Evolutionary conservation across 768 basidiomycete species (phyloP), one percentile per base, ranked within the genome.

Genomic region (Hericium erinaceus): DNA sequence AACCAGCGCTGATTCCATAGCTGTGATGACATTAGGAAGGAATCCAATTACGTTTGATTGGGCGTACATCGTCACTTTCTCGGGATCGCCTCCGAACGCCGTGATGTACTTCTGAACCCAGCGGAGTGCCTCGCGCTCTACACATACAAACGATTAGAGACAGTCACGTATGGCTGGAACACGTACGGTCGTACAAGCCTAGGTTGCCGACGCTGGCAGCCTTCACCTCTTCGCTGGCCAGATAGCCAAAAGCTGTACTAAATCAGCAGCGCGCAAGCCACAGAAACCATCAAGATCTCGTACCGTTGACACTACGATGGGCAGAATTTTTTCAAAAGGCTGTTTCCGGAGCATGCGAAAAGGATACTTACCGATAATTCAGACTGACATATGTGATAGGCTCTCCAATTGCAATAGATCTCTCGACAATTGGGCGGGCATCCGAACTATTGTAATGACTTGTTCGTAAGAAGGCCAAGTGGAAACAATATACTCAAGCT

Each of bases 71-170:
- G 63, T 62, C 10, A 68, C 69, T 55, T 66, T 71, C 2, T 41
- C 39, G 3, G 66, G 65, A 57, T 75, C 70, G 26, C 75, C 75
- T 4, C 75, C 74, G 60, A 74, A 76, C 0, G 67, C 64, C 37
- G 58, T 64, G 40, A 75, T 73, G 61, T 76, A 69, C 57, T 71
- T 63, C 39, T 73, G 70, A 1, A 75, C 68, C 74, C 74, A 76
- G 52, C 72, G 65, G 3, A 76, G 59, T 4, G 70, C 73, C 12
- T 67, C 61, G 10, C 67, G 57, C 20, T 63, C 64, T 74, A n/a
- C 8, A n/a, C 28, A 37, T 15, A 66, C 37, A 41, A 11, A 4
- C 8, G 18, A 39, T 13, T 15, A 26, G 6, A 24, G 26, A 8
- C 15, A 46, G 15, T 22, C 18, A 22, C 22, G 22, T 26, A 38